phyloP scores from a whole-genome alignment of 2,329 filamentous ascomycete species.

The Colletotrichum eremochloae region DNA sequence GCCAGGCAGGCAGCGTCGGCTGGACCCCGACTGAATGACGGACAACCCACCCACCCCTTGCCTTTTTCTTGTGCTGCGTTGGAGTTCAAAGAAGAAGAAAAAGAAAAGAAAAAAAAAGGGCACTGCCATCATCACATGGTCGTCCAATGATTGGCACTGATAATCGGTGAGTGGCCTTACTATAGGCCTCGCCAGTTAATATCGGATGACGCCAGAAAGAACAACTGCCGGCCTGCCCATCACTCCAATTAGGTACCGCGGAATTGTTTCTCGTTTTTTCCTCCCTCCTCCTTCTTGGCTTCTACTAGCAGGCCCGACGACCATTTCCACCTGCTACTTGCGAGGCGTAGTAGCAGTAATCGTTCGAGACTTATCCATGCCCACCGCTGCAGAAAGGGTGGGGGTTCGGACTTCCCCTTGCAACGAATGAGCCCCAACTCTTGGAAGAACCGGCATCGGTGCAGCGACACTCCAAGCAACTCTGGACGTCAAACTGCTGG shows the following conservation, averaged over 20 bases:
- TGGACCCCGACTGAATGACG: too few species aligned
- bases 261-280: background rate
- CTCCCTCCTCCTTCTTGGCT: background rate
- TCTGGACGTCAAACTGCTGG: constrained; percentile 27
- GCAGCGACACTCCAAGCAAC: constrained; percentile 6
- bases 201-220: background rate
- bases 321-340: constrained; percentile 6
- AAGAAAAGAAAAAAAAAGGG: too few species aligned
- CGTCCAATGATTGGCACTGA: background rate
- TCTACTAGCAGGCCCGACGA: background rate
- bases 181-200: constrained; percentile 1
- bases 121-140: background rate
- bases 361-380: background rate
- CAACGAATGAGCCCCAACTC: constrained; percentile 1
- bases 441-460: background rate
- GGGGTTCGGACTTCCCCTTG: constrained; percentile 7
- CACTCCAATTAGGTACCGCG: background rate
- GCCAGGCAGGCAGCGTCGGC: too few species aligned
- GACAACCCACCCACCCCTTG: too few species aligned
- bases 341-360: too few species aligned
- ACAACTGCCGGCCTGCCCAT: constrained; percentile 35
- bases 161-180: background rate
- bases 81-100: background rate
- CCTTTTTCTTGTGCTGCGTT: background rate
- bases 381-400: background rate